Percentiles rank a stretch among this genome's conserved stretches.
These are phyloP conservation scores for Ceratocystis cacaofunesta DNA, from an alignment of 2,329 filamentous ascomycete species.

Conservation along the genomic window DNA sequence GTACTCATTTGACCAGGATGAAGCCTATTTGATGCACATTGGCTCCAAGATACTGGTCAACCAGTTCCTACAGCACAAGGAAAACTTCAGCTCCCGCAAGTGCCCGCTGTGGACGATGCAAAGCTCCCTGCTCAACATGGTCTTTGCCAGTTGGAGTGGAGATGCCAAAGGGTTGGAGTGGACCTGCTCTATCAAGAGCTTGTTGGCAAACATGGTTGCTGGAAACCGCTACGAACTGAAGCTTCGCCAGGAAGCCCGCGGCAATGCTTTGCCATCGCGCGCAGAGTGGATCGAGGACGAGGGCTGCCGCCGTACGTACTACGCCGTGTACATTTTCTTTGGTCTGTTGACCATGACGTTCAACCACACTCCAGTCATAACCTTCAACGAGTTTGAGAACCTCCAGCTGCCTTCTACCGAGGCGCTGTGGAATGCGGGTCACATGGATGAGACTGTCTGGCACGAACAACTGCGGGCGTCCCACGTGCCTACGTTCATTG, in stretches of 20 bases:
- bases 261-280: conserved; percentile 58
- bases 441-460: conserved; percentile 68
- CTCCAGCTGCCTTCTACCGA: conserved; percentile 86
- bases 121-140: conserved; percentile 91
- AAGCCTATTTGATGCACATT: conserved; percentile 93
- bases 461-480: conserved; percentile 53
- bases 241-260: conserved; percentile 76
- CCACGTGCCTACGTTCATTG: conserved; percentile 70
- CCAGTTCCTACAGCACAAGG: conserved; percentile 93
- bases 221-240: conserved; percentile 95
- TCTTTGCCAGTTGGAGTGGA: conserved; percentile 97
- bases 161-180: conserved; percentile 95
- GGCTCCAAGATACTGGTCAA: conserved; percentile 95
- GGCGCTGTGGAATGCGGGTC: conserved; percentile 79
- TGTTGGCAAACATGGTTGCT: conserved; percentile 96
- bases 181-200: conserved; percentile 97
- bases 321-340: conserved; percentile 98
- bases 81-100: conserved; percentile 95
- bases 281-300: conserved; percentile 95
- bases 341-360: conserved; percentile 87
- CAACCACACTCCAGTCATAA: conserved; percentile 95
- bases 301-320: conserved; percentile 90
- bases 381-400: conserved; percentile 95
- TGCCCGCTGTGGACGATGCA: conserved; percentile 98
- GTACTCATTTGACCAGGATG: conserved; percentile 93